A percentile compares a stretch with the other conserved stretches of the same genome.
Evolutionary conservation across 495 filamentous ascomycete species (phyloP).

Genomic region (Tirmania nivea): DNA sequence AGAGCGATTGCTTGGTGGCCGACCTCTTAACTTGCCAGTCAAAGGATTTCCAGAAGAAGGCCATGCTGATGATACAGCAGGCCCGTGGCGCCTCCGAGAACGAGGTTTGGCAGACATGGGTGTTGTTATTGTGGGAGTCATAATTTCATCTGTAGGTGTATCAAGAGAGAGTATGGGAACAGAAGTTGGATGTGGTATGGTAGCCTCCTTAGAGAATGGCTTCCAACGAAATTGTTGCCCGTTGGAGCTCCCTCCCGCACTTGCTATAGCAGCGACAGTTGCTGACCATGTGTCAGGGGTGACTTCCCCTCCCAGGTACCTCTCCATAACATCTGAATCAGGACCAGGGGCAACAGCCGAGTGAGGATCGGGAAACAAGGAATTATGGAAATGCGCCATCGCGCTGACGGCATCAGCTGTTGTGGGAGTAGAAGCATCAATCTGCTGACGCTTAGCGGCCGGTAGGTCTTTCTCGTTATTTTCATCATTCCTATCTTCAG

Average conservation of each 20-base stretch:
- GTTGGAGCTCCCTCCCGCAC: constrained; percentile 1
- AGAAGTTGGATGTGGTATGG: constrained; percentile 11
- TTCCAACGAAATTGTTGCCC: constrained; percentile 29
- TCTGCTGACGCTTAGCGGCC: constrained; percentile 39
- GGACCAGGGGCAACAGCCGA: constrained; percentile 41
- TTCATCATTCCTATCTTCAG: constrained; percentile 43
- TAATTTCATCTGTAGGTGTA: not conserved
- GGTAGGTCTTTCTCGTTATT: constrained; percentile 26
- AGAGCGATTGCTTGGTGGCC: constrained; percentile 63
- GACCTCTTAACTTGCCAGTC: constrained; percentile 56
- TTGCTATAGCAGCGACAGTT: constrained; percentile 9
- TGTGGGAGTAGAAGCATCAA: constrained; percentile 38
- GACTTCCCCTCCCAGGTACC: constrained; percentile 11
- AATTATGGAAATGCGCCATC: constrained; percentile 22
- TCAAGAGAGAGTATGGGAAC: constrained; percentile 3
- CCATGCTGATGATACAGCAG: constrained; percentile 92
- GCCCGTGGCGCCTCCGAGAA: constrained; percentile 56
- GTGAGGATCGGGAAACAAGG: constrained; percentile 22
- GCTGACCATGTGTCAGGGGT: constrained; percentile 33
- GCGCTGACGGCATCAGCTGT: constrained; percentile 33
- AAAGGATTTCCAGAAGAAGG: constrained; percentile 41
- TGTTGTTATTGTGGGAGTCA: constrained; percentile 5
- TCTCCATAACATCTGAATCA: constrained; percentile 32
- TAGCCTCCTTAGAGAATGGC: constrained; percentile 18
- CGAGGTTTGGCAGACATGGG: constrained; percentile 22